These are phyloP conservation scores for Phytophthora sansomeana DNA, from an alignment of 352 stramenopile genomes.

Conservation along the genomic window DNA sequence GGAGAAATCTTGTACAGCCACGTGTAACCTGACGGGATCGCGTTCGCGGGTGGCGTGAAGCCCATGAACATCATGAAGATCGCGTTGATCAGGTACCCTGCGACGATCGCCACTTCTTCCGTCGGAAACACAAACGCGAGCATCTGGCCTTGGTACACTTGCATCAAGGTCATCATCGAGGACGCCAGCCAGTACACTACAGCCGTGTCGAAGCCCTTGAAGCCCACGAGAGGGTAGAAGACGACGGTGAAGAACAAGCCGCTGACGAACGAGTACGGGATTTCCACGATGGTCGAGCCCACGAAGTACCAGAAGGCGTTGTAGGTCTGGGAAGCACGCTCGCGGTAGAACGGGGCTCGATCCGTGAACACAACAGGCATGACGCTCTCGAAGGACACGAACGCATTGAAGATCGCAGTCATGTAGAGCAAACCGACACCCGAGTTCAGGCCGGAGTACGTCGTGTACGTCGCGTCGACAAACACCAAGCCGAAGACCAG, in stretches of 20 bases:
- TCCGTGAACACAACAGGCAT: conserved; percentile 82
- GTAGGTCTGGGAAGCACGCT: conserved; percentile 88
- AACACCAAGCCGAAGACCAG: conserved; percentile 57
- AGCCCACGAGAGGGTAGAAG: conserved; percentile 40
- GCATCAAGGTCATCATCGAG: conserved; percentile 45
- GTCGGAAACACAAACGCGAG: conserved; percentile 63
- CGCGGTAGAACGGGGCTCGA: conserved; percentile 70
- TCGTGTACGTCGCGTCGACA: conserved; percentile 32
- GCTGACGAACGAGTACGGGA: conserved; percentile 38
- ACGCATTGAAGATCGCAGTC: conserved; percentile 76
- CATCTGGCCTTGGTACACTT: conserved; percentile 82
- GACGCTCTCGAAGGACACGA: conserved; percentile 81
- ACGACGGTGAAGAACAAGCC: conserved; percentile 49
- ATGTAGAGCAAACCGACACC: conserved; percentile 85
- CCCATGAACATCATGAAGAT: conserved; percentile 70
- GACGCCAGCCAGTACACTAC: conserved; percentile 41
- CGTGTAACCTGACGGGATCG: conserved; percentile 22
- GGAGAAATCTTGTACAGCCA: conserved; percentile 38
- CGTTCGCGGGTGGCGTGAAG: conserved; percentile 45
- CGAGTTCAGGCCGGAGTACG: conserved; percentile 44
- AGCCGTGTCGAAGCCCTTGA: conserved; percentile 24
- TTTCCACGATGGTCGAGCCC: conserved; percentile 63
- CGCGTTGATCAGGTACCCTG: conserved; percentile 49
- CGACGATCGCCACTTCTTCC: conserved; percentile 50
- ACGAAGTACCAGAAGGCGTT: conserved; percentile 65